A percentile compares a stretch with the other conserved stretches of the same genome.
Evolutionary conservation across 495 filamentous ascomycete genomes (phyloP).

Genomic region (Aspergillus asperescens): DNA sequence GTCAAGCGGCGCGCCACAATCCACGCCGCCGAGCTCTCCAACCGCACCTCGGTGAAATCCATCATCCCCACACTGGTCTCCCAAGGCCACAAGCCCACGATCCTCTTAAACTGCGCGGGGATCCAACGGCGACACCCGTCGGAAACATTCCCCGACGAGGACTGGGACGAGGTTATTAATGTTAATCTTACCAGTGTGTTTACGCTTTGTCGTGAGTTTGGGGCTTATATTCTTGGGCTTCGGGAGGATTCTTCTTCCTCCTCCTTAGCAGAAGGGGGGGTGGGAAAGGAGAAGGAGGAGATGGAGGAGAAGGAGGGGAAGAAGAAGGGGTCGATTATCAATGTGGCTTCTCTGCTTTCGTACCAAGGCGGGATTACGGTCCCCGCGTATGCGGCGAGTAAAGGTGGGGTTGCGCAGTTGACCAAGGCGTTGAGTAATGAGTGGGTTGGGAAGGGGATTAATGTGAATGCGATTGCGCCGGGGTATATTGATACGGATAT

Average conservation of each 20-base stretch:
- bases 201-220: slow-evolving; percentile 75
- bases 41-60: slow-evolving; percentile 37
- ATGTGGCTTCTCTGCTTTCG: slow-evolving; percentile 74
- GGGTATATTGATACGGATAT: slow-evolving; percentile 88
- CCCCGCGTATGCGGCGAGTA: slow-evolving; percentile 84
- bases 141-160: slow-evolving; percentile 70
- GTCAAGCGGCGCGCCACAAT: slow-evolving; percentile 62
- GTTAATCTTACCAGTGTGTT: slow-evolving; percentile 83
- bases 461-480: slow-evolving; percentile 75
- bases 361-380: slow-evolving; percentile 92
- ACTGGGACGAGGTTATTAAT: slow-evolving; percentile 83
- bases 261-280: too few species aligned
- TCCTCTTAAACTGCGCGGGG: slow-evolving; percentile 80
- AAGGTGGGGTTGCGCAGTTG: slow-evolving; percentile 79
- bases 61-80: slow-evolving; percentile 54
- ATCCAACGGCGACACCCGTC: slow-evolving; percentile 78
- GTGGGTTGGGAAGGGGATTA: slow-evolving; percentile 74
- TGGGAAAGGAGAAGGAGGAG: too few species aligned
- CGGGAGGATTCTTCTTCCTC: slow-evolving; percentile 44
- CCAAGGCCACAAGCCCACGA: slow-evolving; percentile 58
- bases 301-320: too few species aligned
- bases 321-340: slow-evolving; percentile 66
- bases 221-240: slow-evolving; percentile 73
- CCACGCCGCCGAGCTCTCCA: slow-evolving; percentile 68
- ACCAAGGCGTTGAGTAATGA: slow-evolving; percentile 87